Evolutionary conservation across 2,329 filamentous ascomycete species (phyloP), one percentile per base, ranked within the genome.

Genomic region (Sporothrix sp.): DNA sequence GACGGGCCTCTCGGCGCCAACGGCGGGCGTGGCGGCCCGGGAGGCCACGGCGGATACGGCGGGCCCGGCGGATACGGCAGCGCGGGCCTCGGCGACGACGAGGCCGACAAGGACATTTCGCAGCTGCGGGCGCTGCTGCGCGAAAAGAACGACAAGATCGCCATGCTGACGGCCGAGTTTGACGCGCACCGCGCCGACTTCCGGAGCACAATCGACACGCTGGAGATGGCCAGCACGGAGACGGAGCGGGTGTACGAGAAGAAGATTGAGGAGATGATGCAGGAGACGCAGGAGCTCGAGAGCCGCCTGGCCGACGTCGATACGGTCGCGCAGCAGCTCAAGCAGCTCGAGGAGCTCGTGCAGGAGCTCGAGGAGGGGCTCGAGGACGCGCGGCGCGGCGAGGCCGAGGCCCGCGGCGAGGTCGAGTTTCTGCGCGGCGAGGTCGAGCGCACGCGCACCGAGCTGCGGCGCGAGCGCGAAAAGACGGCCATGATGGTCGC

Each of bases 81-180:
- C n/a, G n/a, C n/a, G n/a, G 50, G 47, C n/a, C 23, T 36, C 9
- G 62, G 62, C 56, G 52, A 46, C 35, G 38, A 42, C 58, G 58
- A 77, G 21, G 81, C 83, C 52, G 85, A 85, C 51, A 83, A 82
- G 58, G 53, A 55, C 23, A 2, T 53, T 2, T 65, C 77, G 5
- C 85, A 94, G 62, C 73, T 98, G 52, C 82, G 90, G 49, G 79
- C 84, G n/a, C 69, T 95, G 59, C 69, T 98, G 49, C 79, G 87
- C 21, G 93, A 98, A 68, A 96, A 95, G 75, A 96, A 96, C 61
- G 93, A 98, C 52, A 95, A 90, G 71, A 96, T 98, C 58, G 82
- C 85, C 23, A 83, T 91, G 73, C 77, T 98, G 58, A 97, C 90
- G 1, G 81, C 87, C 8, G 93, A 98, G 63, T 98, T 98, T 60